Evolutionary conservation across 768 basidiomycete species (phyloP).

Genomic region (Collybia sp.): DNA sequence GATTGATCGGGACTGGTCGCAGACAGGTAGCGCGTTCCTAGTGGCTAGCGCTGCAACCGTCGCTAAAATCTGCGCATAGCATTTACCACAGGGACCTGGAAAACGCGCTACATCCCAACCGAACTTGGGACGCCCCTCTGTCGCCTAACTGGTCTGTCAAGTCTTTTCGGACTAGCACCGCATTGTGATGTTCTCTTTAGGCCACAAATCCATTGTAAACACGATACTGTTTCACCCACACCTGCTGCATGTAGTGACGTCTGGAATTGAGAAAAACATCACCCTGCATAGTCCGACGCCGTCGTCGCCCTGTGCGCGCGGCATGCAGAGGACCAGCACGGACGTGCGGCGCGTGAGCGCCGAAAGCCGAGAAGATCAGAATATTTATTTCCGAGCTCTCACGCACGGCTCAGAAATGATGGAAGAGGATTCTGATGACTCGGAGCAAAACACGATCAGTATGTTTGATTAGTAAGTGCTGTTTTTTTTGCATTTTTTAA

Average conservation of each 20-base stretch:
- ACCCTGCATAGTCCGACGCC: conserved; percentile 64
- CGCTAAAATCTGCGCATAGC: conserved; percentile 22
- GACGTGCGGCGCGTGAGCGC: conserved; percentile 42
- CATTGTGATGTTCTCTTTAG: conserved; percentile 22
- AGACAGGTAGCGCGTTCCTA: conserved; percentile 31
- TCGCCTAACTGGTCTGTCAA: conserved; percentile 46
- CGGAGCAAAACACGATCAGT: conserved; percentile 50
- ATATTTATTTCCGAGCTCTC: conserved; percentile 32
- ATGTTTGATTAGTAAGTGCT: conserved; percentile 68
- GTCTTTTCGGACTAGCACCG: background rate
- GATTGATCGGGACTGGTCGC: conserved; percentile 25
- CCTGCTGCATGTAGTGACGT: conserved; percentile 59
- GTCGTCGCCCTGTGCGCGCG: conserved; percentile 44
- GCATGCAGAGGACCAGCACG: conserved; percentile 41
- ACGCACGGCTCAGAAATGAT: conserved; percentile 16
- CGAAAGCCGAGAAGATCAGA: conserved; percentile 25
- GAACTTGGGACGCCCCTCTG: conserved; percentile 61
- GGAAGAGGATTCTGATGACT: conserved; percentile 23
- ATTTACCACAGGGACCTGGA: conserved; percentile 35
- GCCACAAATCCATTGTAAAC: conserved; percentile 78
- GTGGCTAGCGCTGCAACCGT: background rate
- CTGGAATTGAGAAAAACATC: conserved; percentile 71
- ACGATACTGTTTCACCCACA: conserved; percentile 68
- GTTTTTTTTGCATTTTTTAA: conserved; percentile 1
- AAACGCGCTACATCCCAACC: conserved; percentile 50